Conservation (phyloP, 1,139 yeast species). For the Sugiyamaella grinbergsii region DNA sequence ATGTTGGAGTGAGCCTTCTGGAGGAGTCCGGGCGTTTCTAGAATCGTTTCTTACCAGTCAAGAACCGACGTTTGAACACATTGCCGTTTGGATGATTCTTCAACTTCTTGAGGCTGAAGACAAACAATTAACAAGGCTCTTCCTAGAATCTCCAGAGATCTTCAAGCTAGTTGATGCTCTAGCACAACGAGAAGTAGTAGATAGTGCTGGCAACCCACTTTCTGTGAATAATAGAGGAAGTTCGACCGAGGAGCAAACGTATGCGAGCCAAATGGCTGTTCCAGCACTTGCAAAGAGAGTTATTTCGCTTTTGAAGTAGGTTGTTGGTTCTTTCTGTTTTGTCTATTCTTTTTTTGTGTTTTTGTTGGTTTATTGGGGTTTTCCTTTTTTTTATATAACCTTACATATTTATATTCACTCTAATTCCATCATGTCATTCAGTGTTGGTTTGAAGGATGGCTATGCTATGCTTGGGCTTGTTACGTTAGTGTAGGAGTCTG, state of each 20-base stretch:
- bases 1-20: constrained; percentile 78
- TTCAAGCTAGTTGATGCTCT: constrained; percentile 40
- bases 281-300: constrained; percentile 44
- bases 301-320: constrained; percentile 31
- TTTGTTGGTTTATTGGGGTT: not conserved
- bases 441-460: too few species aligned
- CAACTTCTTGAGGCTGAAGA: constrained; percentile 90
- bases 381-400: too few species aligned
- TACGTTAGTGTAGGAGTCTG: too few species aligned
- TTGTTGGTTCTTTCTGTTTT: not conserved
- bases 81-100: constrained; percentile 94
- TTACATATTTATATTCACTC: constrained; percentile 12
- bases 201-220: constrained; percentile 23
- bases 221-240: constrained; percentile 25
- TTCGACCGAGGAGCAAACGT: constrained; percentile 33
- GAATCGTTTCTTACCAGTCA: constrained; percentile 77
- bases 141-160: constrained; percentile 42
- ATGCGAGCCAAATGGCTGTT: constrained; percentile 42
- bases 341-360: constrained; percentile 1
- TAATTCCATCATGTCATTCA: constrained; percentile 3
- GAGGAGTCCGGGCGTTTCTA: constrained; percentile 85
- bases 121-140: constrained; percentile 52
- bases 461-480: too few species aligned
- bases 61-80: constrained; percentile 96
- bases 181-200: constrained; percentile 37